A percentile compares a stretch with the other conserved stretches of the same genome.
Evolutionary conservation across 805 yeast genomes (phyloP).

Genomic region (Candida broadrunensis): DNA sequence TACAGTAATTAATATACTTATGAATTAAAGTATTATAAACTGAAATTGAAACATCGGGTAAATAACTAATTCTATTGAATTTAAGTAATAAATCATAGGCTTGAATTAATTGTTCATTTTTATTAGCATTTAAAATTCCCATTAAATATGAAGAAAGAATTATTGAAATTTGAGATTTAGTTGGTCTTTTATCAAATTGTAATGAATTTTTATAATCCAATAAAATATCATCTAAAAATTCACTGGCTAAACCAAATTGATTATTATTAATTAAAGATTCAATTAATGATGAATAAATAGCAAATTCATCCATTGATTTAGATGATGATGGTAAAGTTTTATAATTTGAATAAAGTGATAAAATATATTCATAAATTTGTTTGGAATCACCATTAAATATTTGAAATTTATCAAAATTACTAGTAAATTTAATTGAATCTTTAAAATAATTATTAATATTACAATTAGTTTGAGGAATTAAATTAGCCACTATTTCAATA

Average conservation of each 20-base stretch:
- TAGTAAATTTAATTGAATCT: constrained; percentile 27
- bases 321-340: constrained; percentile 24
- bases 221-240: constrained; percentile 55
- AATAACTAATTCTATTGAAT: constrained; percentile 25
- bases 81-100: constrained; percentile 23
- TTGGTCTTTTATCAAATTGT: constrained; percentile 8
- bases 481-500: constrained; percentile 4
- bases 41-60: constrained; percentile 33
- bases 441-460: background rate
- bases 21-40: constrained; percentile 30
- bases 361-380: constrained; percentile 23
- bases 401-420: constrained; percentile 15
- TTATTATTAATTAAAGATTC: constrained; percentile 51
- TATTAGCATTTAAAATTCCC: constrained; percentile 13
- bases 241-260: constrained; percentile 49
- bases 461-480: background rate
- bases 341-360: constrained; percentile 28
- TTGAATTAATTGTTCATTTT: constrained; percentile 12
- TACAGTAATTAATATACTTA: constrained; percentile 11
- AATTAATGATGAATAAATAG: constrained; percentile 50
- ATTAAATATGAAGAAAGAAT: constrained; percentile 45
- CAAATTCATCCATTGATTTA: constrained; percentile 29
- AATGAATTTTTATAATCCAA: constrained; percentile 36
- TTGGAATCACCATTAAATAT: constrained; percentile 11
- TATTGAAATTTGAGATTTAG: constrained; percentile 29